Evolutionary conservation across 2,329 filamentous ascomycete species (phyloP).

Genomic region (Eurotiales sp.): DNA sequence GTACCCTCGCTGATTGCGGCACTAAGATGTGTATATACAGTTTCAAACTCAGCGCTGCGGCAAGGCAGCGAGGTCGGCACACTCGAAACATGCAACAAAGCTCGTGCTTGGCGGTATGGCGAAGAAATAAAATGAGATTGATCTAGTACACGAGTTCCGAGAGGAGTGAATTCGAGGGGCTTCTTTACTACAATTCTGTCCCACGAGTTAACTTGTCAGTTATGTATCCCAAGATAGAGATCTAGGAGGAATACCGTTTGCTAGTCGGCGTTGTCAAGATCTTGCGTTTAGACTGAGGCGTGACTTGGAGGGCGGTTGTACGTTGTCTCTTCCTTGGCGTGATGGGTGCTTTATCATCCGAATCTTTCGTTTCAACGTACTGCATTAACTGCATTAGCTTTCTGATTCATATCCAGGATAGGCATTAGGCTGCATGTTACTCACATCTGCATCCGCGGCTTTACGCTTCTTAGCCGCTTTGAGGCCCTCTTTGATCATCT

Average conservation of each 20-base stretch:
- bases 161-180: constrained; percentile 87
- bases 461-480: constrained; percentile 62
- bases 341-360: constrained; percentile 27
- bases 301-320: constrained; percentile 41
- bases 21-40: constrained; percentile 90
- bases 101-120: constrained; percentile 87
- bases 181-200: constrained; percentile 71
- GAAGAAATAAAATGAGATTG: constrained; percentile 72
- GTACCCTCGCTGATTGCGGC: constrained; percentile 90
- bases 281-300: constrained; percentile 41
- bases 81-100: constrained; percentile 85
- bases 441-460: constrained; percentile 35
- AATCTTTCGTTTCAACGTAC: constrained; percentile 38
- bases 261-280: constrained; percentile 59
- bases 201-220: constrained; percentile 11
- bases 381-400: constrained; percentile 17
- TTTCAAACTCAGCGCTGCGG: constrained; percentile 83
- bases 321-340: constrained; percentile 59
- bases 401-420: neutral
- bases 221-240: neutral
- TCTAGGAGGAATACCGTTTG: constrained; percentile 47
- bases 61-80: constrained; percentile 87
- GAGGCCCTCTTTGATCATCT: constrained; percentile 60
- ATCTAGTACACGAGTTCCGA: constrained; percentile 82
- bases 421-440: constrained; percentile 10